A percentile compares a stretch with the other conserved stretches of the same genome.
Conservation (phyloP, 371 early-diverging fungal species). For the Chytridiales sp. region DNA sequence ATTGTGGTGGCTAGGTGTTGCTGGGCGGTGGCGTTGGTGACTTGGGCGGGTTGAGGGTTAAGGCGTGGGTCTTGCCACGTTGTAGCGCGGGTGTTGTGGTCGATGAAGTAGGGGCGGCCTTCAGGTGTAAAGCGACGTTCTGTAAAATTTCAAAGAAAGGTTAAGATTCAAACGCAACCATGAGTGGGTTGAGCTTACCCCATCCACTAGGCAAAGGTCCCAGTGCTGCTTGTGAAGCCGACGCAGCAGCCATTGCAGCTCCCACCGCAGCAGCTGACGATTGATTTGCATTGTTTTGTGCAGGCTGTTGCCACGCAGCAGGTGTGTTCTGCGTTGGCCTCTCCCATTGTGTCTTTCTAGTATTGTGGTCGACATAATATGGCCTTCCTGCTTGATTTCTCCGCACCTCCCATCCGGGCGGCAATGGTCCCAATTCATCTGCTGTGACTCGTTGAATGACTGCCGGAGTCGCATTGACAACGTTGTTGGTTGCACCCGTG, state of each 20-base stretch:
- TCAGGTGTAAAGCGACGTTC: slow-evolving; percentile 69
- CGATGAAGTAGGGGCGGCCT: slow-evolving; percentile 89
- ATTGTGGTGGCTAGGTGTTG: slow-evolving; percentile 36
- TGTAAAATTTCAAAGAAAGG: no score
- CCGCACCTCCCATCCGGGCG: slow-evolving; percentile 1
- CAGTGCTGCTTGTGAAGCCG: slow-evolving; percentile 34
- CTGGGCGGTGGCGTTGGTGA: not conserved
- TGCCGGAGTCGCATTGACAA: not conserved
- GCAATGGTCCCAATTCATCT: no score
- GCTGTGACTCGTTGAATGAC: no score
- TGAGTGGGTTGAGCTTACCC: slow-evolving; percentile 52
- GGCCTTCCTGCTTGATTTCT: not conserved
- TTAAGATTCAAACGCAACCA: slow-evolving; percentile 1
- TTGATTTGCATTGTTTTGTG: not conserved
- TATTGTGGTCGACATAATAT: slow-evolving; percentile 2
- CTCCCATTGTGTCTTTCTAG: not conserved
- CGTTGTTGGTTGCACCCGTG: not conserved
- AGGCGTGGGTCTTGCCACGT: slow-evolving; percentile 90
- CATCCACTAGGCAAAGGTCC: slow-evolving; percentile 89
- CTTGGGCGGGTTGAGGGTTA: no score
- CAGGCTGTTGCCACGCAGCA: not conserved
- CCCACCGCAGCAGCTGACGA: no score
- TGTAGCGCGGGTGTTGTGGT: slow-evolving; percentile 90
- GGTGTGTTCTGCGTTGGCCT: not conserved
- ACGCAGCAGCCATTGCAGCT: slow-evolving; percentile 13